Conservation (phyloP, 2,329 filamentous ascomycete species). For the Ophiostoma populinum region DNA sequence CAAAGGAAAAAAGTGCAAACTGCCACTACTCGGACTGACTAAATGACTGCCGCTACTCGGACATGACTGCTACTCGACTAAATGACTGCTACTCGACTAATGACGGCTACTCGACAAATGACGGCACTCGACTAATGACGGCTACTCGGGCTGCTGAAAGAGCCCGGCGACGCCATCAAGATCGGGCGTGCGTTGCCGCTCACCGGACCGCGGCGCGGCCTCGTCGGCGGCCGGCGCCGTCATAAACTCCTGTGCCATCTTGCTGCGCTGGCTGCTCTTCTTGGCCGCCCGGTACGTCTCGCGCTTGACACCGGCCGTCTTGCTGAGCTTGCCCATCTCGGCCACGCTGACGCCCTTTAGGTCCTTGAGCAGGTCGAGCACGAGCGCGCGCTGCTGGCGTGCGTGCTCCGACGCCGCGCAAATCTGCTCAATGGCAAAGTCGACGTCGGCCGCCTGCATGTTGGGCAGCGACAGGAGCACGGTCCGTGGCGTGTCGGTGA, state of each 20-base stretch:
- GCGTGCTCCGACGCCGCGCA: conserved; percentile 40
- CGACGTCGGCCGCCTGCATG: conserved; percentile 51
- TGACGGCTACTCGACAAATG: background rate
- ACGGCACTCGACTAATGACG: too few species aligned
- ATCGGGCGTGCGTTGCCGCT: conserved; percentile 27
- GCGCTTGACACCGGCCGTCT: conserved; percentile 25
- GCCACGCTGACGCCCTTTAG: conserved; percentile 83
- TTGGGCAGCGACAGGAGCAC: conserved; percentile 69
- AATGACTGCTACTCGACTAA: background rate
- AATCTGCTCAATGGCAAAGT: conserved; percentile 43
- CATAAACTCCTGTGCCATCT: conserved; percentile 52
- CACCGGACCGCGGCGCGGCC: conserved; percentile 7
- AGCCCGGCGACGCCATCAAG: conserved; percentile 38
- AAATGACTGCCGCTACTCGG: too few species aligned
- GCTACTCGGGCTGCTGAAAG: conserved; percentile 16
- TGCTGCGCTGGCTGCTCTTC: conserved; percentile 28
- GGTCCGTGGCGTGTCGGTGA: conserved; percentile 52
- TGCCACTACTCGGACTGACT: too few species aligned
- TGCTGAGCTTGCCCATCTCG: conserved; percentile 72
- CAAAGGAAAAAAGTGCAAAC: too few species aligned
- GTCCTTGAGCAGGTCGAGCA: conserved; percentile 71
- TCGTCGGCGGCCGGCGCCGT: conserved; percentile 23
- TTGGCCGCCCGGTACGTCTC: conserved; percentile 17
- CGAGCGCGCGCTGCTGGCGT: conserved; percentile 62
- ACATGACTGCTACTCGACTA: background rate